phyloP scores from a whole-genome alignment of 441 rosid genomes.

The Erodium texanum region DNA sequence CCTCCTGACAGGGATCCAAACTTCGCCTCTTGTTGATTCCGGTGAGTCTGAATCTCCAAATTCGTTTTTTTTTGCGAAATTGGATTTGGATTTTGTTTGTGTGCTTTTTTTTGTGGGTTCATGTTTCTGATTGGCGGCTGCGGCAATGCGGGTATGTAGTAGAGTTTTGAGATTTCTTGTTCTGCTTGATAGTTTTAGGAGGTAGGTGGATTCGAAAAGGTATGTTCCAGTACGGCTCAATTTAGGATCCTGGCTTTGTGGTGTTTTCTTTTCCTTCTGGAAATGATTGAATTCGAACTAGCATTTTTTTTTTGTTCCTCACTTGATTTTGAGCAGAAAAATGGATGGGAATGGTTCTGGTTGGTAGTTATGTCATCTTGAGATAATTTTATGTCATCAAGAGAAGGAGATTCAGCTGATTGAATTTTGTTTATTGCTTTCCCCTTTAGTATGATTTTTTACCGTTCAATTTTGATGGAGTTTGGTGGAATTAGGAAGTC shows the following conservation, averaged over 20 bases:
- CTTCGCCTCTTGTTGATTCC: neutral
- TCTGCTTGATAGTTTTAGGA: neutral
- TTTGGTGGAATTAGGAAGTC: slow-evolving; percentile 1
- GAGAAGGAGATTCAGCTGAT: too few relatives aligned
- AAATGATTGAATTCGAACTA: neutral
- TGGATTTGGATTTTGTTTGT: neutral
- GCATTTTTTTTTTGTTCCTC: neutral
- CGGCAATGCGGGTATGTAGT: neutral
- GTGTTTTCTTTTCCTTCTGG: neutral
- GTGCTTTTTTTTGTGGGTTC: neutral
- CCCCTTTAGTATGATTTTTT: neutral
- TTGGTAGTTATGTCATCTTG: neutral
- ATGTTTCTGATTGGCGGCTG: neutral
- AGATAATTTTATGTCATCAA: too few relatives aligned
- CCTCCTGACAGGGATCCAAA: slow-evolving; percentile 1
- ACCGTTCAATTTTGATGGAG: neutral
- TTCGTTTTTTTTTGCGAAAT: neutral
- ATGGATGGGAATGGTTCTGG: neutral
- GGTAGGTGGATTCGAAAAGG: neutral
- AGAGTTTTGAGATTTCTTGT: neutral
- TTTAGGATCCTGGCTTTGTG: neutral
- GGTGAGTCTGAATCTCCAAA: neutral
- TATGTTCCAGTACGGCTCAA: neutral
- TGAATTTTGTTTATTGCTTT: neutral
- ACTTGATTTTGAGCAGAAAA: neutral